Base-by-base conservation (phyloP, 305 asterid species). In the Plantago coronopus region DNA sequence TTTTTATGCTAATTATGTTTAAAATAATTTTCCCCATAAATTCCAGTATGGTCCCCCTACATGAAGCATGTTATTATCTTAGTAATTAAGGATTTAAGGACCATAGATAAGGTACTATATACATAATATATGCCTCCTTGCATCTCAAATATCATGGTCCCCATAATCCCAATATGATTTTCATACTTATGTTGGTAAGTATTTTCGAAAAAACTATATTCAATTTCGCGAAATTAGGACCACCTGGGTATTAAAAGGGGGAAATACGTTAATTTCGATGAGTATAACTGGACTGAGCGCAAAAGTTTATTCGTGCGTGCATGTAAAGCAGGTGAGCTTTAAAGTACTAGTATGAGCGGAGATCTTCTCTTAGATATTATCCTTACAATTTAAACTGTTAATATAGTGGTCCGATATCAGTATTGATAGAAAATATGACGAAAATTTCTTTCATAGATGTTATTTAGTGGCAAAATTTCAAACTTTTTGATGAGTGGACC, bases 111-210 rank as follows among this genome's bases (percentile, higher is more conserved):
- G 12, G 12, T 34, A 34, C 40, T 34, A 34, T 34, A 34, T 34
- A 34, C 40, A 34, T 34, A 34, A 34, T 34, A 11, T 34, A 34
- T 9, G 40, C 12, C 40, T 6, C 29, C 13, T 49, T 18, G 56
- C 57, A 13, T n/a, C 40, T 34, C 40, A 3, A 49, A 49, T 51
- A 22, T 15, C 18, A 51, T 51, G 57, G 57, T 51, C 57, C 57
- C 57, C 38, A 22, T 22, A 21, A 22, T 23, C 23, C 57, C 57
- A 51, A 51, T 51, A 8, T 10, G 16, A 21, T 50, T 14, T 50
- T 50, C 2, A 17, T 20, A 10, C n/a, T 20, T 49, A 21, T 47
- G 22, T 50, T 50, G 40, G 12, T 34, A 34, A 50, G 34, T 21
- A 50, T 21, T 17, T 20, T 29, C 37, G 12, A 3, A 13, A 14